Conservation (phyloP, 257 asterid species). For the Nicotiana knightiana region DNA sequence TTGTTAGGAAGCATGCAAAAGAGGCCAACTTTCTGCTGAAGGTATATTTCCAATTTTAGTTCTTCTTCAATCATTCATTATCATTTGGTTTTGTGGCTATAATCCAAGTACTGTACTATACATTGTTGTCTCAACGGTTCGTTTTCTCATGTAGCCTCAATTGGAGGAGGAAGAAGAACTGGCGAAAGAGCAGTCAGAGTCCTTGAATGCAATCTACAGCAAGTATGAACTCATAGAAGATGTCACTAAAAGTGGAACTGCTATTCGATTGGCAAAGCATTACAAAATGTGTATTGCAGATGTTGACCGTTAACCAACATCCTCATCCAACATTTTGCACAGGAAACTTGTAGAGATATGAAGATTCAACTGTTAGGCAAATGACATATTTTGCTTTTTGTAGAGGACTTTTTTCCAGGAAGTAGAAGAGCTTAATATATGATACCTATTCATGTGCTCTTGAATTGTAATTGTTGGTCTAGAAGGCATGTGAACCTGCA, state of each 20-base stretch:
- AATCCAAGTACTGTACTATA: neutral
- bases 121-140: neutral
- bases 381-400: neutral
- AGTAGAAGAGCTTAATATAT: neutral
- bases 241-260: neutral
- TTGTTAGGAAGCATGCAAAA: neutral
- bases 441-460: neutral
- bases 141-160: constrained; percentile 8
- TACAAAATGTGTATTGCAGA: neutral
- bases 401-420: neutral
- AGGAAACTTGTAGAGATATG: neutral
- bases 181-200: constrained; percentile 1
- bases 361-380: neutral
- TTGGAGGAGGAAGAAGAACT: constrained; percentile 13
- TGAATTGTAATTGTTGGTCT: neutral
- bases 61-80: neutral
- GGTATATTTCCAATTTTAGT: neutral
- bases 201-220: neutral
- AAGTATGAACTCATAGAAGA: constrained; percentile 4
- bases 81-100: neutral
- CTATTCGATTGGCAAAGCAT: neutral
- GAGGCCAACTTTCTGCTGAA: neutral
- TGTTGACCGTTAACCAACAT: neutral
- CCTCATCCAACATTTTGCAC: neutral
- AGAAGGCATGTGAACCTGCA: neutral